Conservation (phyloP, 1,284 basidiomycete genomes). For the Papiliotrema terrestris region DNA sequence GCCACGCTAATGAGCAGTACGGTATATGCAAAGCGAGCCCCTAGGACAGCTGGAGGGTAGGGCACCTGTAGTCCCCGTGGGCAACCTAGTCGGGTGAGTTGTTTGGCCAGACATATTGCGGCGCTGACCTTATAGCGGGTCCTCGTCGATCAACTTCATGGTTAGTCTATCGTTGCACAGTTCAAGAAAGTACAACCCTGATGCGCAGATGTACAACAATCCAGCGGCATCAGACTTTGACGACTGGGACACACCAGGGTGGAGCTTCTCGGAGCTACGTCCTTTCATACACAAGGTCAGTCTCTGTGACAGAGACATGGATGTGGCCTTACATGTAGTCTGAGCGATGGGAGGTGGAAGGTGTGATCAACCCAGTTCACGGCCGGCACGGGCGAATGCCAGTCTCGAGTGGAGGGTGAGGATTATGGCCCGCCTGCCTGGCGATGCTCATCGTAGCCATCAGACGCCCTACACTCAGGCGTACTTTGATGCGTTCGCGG, state of each 20-base stretch:
- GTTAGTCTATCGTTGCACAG: background rate
- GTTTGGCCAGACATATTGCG: no score
- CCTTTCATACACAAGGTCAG: constrained; percentile 7
- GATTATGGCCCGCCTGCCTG: background rate
- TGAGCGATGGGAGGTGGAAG: background rate
- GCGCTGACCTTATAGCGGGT: background rate
- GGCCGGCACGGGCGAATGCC: background rate
- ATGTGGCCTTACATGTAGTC: background rate
- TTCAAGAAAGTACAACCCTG: background rate
- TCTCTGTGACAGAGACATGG: no score
- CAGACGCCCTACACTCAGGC: background rate
- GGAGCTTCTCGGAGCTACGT: constrained; percentile 7
- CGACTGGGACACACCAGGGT: constrained; percentile 10
- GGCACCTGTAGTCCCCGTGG: constrained; percentile 3
- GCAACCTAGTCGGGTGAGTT: constrained; percentile 7
- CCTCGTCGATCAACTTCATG: background rate
- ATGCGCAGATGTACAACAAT: constrained; percentile 5
- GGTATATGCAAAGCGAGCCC: no score
- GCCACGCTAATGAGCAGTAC: no score
- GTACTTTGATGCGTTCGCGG: background rate
- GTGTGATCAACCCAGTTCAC: background rate
- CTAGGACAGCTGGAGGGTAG: no score
- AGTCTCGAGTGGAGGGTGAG: background rate
- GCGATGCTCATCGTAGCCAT: background rate
- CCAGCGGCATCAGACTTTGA: constrained; percentile 7